Conservation (phyloP, 108 stramenopile species). For the Aureococcus anophagefferens region DNA sequence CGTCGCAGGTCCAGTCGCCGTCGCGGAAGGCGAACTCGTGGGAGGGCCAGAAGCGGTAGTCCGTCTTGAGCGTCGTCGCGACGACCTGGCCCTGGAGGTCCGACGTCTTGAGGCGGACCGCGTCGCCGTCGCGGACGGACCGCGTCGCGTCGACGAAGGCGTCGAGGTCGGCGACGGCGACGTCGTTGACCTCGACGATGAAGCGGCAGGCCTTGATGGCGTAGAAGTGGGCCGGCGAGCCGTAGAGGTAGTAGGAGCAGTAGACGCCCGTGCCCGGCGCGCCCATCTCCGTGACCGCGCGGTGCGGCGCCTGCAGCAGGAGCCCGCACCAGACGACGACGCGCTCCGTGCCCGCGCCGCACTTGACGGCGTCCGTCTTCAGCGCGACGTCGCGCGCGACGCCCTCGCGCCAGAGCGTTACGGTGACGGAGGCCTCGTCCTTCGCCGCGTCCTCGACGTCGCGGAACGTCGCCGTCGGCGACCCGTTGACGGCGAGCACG, state of each 20-base stretch:
- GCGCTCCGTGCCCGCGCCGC: constrained; percentile 23
- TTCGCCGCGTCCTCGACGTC: neutral
- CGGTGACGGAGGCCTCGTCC: neutral
- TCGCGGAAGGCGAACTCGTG: neutral
- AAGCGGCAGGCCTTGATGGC: constrained; percentile 21
- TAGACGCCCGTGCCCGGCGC: constrained; percentile 25
- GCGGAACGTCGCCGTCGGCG: neutral
- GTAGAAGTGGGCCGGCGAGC: constrained; percentile 35
- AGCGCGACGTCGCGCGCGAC: constrained; percentile 13
- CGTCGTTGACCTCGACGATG: constrained; percentile 32
- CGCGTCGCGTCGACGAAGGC: constrained; percentile 20
- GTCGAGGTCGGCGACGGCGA: constrained; percentile 30
- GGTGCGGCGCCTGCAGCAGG: constrained; percentile 31
- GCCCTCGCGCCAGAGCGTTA: neutral
- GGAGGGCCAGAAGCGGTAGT: constrained; percentile 30
- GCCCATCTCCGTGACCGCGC: constrained; percentile 22
- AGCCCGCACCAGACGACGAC: constrained; percentile 35
- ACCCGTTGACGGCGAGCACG: neutral
- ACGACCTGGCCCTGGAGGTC: constrained; percentile 25
- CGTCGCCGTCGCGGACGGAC: constrained; percentile 15
- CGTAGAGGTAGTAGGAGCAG: constrained; percentile 31
- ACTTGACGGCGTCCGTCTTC: constrained; percentile 11
- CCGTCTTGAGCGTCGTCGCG: constrained; percentile 22
- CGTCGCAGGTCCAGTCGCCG: neutral
- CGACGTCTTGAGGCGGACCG: constrained; percentile 31